A percentile compares a stretch with the other conserved stretches of the same genome.
These are phyloP conservation scores for Delonix regia DNA, from an alignment of 306 rosid genomes.

Conservation along the genomic window DNA sequence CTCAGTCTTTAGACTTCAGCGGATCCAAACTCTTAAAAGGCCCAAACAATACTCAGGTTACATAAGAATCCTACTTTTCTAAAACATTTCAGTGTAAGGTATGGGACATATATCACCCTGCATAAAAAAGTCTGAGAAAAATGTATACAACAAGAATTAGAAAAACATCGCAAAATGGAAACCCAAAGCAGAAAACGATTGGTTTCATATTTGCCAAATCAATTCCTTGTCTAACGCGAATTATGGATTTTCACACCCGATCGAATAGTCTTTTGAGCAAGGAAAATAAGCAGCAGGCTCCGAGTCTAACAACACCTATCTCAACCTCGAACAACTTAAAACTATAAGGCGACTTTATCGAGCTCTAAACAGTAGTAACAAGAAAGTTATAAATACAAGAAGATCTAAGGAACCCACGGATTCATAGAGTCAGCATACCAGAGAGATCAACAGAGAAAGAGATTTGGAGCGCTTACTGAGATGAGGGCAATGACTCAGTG, in stretches of 20 bases:
- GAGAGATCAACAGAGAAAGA: not conserved
- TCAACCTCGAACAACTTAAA: not conserved
- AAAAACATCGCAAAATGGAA: not conserved
- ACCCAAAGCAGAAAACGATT: not conserved
- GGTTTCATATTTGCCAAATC: too few relatives aligned
- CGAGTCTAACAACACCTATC: not conserved
- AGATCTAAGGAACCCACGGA: not conserved
- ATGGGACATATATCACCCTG: not conserved
- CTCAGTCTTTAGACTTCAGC: too few relatives aligned
- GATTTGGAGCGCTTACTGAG: not conserved
- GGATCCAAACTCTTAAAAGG: not conserved
- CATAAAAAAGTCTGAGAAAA: not conserved
- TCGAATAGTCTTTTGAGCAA: not conserved
- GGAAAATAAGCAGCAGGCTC: not conserved
- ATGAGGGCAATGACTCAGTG: not conserved
- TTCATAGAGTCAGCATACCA: not conserved
- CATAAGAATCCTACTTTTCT: too few relatives aligned
- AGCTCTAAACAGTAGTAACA: not conserved
- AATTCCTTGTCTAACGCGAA: not conserved
- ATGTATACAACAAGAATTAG: not conserved
- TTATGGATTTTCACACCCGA: not conserved
- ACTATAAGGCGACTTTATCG: not conserved
- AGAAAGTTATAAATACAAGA: not conserved
- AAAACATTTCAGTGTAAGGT: not conserved
- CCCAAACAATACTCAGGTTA: not conserved